Evolutionary conservation across 805 yeast genomes (phyloP).

Genomic region (Lipomyces chichibuensis): DNA sequence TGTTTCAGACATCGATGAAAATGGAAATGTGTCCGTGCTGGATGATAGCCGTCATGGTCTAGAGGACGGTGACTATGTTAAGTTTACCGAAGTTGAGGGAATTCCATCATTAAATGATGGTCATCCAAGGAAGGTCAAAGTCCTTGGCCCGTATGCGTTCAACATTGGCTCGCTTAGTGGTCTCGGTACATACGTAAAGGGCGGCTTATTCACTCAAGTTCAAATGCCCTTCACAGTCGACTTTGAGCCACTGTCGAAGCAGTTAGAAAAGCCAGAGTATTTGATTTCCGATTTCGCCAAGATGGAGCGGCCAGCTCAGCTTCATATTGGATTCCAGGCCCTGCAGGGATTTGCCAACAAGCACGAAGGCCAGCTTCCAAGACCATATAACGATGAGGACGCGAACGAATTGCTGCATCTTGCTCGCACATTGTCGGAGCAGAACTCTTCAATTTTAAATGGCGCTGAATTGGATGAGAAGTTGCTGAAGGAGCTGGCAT

Average conservation of each 20-base stretch:
- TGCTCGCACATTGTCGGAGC: conserved; percentile 60
- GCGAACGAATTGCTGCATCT: conserved; percentile 66
- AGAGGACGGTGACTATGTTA: conserved; percentile 88
- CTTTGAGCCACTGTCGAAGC: conserved; percentile 67
- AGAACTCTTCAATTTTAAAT: conserved; percentile 60
- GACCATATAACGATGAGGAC: conserved; percentile 74
- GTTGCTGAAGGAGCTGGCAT: conserved; percentile 71
- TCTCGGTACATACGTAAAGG: conserved; percentile 70
- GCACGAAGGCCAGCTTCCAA: conserved; percentile 70
- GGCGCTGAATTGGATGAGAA: conserved; percentile 62
- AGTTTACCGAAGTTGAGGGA: conserved; percentile 84
- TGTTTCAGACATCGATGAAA: conserved; percentile 81
- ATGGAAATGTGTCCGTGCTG: conserved; percentile 91
- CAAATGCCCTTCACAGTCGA: conserved; percentile 71
- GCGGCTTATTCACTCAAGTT: conserved; percentile 92
- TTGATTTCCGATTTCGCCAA: conserved; percentile 88
- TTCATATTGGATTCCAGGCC: conserved; percentile 91
- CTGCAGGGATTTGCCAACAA: conserved; percentile 69
- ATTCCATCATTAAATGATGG: conserved; percentile 75
- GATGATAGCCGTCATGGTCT: conserved; percentile 92
- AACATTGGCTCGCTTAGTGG: conserved; percentile 60
- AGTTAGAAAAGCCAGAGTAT: conserved; percentile 76
- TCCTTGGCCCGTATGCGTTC: conserved; percentile 93
- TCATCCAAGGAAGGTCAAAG: conserved; percentile 71
- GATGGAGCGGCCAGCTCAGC: conserved; percentile 86